Percentiles rank a stretch among this genome's conserved stretches.
These are phyloP conservation scores for Colletotrichum gloeosporioides DNA, from an alignment of 2,329 filamentous ascomycete species.

Conservation along the genomic window DNA sequence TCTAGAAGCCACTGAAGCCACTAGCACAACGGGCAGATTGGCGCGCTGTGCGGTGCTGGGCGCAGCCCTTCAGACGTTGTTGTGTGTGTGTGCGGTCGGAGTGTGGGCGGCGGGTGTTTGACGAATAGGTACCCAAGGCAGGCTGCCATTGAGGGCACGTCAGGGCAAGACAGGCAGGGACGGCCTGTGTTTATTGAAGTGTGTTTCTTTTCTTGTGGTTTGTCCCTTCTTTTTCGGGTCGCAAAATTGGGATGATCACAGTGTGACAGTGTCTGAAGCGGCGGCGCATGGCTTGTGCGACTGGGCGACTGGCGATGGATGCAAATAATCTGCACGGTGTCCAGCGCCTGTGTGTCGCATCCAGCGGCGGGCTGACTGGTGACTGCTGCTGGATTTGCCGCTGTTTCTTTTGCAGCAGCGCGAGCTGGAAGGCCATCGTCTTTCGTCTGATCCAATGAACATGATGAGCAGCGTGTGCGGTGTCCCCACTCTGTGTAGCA, in stretches of 20 bases:
- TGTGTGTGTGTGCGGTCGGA: background rate
- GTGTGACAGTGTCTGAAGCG: slow-evolving; percentile 10
- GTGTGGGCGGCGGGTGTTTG: background rate
- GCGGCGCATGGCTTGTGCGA: background rate
- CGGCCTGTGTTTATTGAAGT: background rate
- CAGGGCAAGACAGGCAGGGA: background rate
- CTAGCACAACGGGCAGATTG: slow-evolving; percentile 16
- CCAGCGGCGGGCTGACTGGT: background rate
- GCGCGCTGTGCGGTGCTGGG: background rate
- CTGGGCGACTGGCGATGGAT: background rate
- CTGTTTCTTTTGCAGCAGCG: background rate
- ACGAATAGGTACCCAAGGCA: background rate
- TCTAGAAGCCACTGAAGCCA: slow-evolving; percentile 21
- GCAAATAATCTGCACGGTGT: background rate
- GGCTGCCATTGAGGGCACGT: background rate
- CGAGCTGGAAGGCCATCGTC: background rate
- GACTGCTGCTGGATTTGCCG: background rate
- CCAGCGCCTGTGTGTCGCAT: background rate
- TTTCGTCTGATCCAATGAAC: background rate
- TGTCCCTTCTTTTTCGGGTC: background rate
- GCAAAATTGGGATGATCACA: background rate
- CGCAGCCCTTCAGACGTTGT: background rate
- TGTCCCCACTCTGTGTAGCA: background rate
- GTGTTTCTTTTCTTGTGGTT: background rate
- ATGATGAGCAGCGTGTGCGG: slow-evolving; percentile 3